These are phyloP conservation scores for Huntiella moniliformis DNA, from an alignment of 2,329 filamentous ascomycete species.

Conservation along the genomic window DNA sequence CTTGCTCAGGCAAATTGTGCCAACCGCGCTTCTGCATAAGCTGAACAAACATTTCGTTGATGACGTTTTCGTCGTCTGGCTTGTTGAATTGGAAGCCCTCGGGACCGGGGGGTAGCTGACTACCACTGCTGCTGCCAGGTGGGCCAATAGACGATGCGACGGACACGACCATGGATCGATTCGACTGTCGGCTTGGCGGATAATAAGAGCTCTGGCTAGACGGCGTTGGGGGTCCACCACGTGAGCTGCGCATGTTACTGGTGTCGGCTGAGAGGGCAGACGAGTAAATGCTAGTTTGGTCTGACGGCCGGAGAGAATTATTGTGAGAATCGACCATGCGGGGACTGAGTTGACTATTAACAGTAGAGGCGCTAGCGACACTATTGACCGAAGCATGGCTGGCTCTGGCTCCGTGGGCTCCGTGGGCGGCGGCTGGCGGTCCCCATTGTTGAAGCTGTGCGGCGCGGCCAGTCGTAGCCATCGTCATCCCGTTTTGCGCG, in stretches of 20 bases:
- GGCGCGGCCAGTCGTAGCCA: slow-evolving; percentile 52
- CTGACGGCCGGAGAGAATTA: slow-evolving; percentile 27
- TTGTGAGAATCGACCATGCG: slow-evolving; percentile 36
- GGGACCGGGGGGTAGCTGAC: slow-evolving; percentile 28
- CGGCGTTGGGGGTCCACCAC: slow-evolving; percentile 33
- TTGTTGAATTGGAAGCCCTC: slow-evolving; percentile 46
- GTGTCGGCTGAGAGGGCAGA: slow-evolving; percentile 4
- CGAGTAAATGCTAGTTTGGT: slow-evolving; percentile 30
- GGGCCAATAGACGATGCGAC: slow-evolving; percentile 18
- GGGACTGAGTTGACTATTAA: slow-evolving; percentile 35
- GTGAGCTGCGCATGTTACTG: slow-evolving; percentile 26
- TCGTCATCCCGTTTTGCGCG: slow-evolving; percentile 42
- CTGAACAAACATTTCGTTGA: slow-evolving; percentile 80
- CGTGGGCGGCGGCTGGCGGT: slow-evolving; percentile 15
- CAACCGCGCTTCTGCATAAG: slow-evolving; percentile 96
- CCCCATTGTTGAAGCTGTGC: slow-evolving; percentile 68
- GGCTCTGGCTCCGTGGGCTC: slow-evolving; percentile 20
- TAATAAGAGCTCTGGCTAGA: slow-evolving; percentile 38
- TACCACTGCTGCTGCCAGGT: slow-evolving; percentile 33
- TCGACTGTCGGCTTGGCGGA: slow-evolving; percentile 34
- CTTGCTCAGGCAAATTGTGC: slow-evolving; percentile 92
- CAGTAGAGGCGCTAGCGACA: slow-evolving; percentile 27
- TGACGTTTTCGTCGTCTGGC: slow-evolving; percentile 61
- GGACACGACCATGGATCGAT: slow-evolving; percentile 35
- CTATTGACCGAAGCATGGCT: slow-evolving; percentile 32